Evolutionary conservation across 2,329 filamentous ascomycete species (phyloP), one percentile per base, ranked within the genome.

Genomic region (Colletotrichum siamense): DNA sequence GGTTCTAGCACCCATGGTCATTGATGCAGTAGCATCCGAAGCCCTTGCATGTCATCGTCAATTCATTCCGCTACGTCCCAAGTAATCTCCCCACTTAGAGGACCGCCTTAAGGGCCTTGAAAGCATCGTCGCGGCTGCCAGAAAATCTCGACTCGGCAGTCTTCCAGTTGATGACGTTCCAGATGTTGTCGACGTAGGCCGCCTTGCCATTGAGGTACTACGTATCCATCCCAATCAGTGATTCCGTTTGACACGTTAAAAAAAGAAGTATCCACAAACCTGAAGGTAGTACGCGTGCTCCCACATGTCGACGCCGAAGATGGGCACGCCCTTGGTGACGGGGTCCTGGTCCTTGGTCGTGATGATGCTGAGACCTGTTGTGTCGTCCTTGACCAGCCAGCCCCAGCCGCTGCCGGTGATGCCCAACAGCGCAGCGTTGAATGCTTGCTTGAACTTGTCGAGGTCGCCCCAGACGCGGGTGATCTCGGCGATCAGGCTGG

Each of bases 241-340:
- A 28, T 68, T 15, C 30, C 24, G 15, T 52, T 59, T 36, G 49
- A 18, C 32, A 32, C 34, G 36, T 22, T 5, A 36, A 65, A 36
- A 39, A 24, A 63, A 66, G 44, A 71, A 61, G 26, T 10, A 49
- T 4, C 3, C 15, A 81, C 86, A 79, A 77, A 93, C 92, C 89
- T 95, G 95, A 22, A 98, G 86, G 82, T 98, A 98, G 83, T 98
- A 98, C 1, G 95, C 95, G 87, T 98, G 95, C 87, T 98, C 95
- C 95, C 95, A 98, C 92, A 98, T 96, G 83, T 98, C 95, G 3
- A 98, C 89, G 0, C 95, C 95, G 57, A 96, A 89, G 24, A 98
- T 86, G 10, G 94, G 93, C n/a, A 91, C 89, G 6, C 91, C 89
- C 18, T 88, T 80, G 15, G 93, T 90, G 6, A 95, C 90, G 2